Conservation (phyloP, 345 rosid genomes). For the Isatis tinctoria region DNA sequence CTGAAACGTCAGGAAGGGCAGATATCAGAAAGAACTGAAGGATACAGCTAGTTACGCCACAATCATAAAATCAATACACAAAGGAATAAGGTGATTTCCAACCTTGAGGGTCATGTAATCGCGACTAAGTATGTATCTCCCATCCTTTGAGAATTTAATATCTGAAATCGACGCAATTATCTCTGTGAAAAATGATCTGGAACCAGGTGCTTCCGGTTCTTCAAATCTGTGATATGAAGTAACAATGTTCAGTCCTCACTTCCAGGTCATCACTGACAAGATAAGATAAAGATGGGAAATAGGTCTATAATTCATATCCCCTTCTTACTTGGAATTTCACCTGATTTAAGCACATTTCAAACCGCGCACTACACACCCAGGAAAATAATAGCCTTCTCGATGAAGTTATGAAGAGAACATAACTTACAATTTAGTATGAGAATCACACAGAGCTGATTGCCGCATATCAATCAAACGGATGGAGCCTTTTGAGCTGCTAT, state of each 20-base stretch:
- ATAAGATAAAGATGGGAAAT: neutral
- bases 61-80: slow-evolving; percentile 12
- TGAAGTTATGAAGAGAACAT: neutral
- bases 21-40: slow-evolving; percentile 14
- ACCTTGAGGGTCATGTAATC: slow-evolving; percentile 99
- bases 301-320: neutral
- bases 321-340: neutral
- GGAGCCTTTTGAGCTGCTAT: slow-evolving; percentile 99
- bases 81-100: neutral
- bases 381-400: neutral
- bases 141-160: slow-evolving; percentile 84
- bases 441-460: slow-evolving; percentile 96
- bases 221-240: slow-evolving; percentile 63
- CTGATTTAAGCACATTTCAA: neutral
- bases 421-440: slow-evolving; percentile 92
- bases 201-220: slow-evolving; percentile 87
- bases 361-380: neutral
- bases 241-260: slow-evolving; percentile 9
- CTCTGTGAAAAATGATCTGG: slow-evolving; percentile 98
- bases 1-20: slow-evolving; percentile 27
- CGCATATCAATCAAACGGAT: slow-evolving; percentile 96
- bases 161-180: slow-evolving; percentile 98
- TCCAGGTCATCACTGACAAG: neutral
- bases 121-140: slow-evolving; percentile 92
- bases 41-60: neutral